Evolutionary conservation across 2,329 filamentous ascomycete genomes (phyloP).

Genomic region (Neofusicoccum parvum): DNA sequence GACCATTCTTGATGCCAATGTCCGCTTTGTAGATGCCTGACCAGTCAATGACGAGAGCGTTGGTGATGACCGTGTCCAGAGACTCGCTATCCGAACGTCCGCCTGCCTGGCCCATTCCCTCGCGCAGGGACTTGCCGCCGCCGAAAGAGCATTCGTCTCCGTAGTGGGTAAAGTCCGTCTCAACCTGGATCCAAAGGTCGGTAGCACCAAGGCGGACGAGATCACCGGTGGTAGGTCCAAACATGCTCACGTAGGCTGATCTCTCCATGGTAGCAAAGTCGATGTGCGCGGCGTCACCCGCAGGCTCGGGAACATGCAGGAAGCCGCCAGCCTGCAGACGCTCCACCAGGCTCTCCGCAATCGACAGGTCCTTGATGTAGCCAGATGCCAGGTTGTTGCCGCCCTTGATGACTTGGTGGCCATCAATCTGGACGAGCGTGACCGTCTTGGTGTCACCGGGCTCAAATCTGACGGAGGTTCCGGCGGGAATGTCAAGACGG

Average conservation of each 20-base stretch:
- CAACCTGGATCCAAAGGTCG: slow-evolving; percentile 87
- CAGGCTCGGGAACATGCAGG: slow-evolving; percentile 71
- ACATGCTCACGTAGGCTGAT: slow-evolving; percentile 81
- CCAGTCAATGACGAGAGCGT: slow-evolving; percentile 89
- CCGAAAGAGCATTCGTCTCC: slow-evolving; percentile 96
- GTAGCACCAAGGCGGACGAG: slow-evolving; percentile 79
- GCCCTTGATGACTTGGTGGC: slow-evolving; percentile 76
- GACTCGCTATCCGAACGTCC: slow-evolving; percentile 71
- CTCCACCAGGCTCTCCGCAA: slow-evolving; percentile 66
- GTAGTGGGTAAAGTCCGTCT: slow-evolving; percentile 80
- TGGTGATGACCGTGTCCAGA: slow-evolving; percentile 84
- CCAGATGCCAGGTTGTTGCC: slow-evolving; percentile 82
- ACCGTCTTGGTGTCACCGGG: slow-evolving; percentile 91
- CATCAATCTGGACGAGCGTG: slow-evolving; percentile 84
- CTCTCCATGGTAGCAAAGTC: slow-evolving; percentile 73
- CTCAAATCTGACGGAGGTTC: slow-evolving; percentile 91
- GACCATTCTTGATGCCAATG: slow-evolving; percentile 85
- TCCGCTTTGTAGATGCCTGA: slow-evolving; percentile 95
- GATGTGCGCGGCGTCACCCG: slow-evolving; percentile 57
- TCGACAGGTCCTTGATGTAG: slow-evolving; percentile 62
- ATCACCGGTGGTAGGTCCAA: slow-evolving; percentile 89
- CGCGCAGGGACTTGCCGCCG: slow-evolving; percentile 88
- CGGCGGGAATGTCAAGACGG: slow-evolving; percentile 85
- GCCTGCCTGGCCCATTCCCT: slow-evolving; percentile 93
- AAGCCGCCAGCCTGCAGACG: slow-evolving; percentile 74